Conservation (phyloP, 2,329 filamentous ascomycete genomes). For the Xylariales sp. region DNA sequence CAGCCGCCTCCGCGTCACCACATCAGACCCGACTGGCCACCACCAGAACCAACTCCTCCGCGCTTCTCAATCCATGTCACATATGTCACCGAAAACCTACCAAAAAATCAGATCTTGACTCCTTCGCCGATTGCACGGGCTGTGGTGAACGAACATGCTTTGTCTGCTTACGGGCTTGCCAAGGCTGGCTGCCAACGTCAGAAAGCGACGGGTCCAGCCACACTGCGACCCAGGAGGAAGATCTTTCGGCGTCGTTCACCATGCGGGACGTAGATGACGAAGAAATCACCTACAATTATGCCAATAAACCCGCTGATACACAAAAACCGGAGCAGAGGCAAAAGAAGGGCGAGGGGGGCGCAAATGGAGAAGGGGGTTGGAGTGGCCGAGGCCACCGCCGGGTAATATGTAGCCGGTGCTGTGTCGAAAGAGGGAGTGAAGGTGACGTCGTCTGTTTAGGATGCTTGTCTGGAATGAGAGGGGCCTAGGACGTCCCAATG, state of each 20-base stretch:
- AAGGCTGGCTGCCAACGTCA: conserved; percentile 57
- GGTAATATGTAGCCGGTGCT: conserved; percentile 75
- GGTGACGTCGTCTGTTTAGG: conserved; percentile 75
- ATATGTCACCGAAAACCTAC: conserved; percentile 74
- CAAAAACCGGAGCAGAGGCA: conserved; percentile 35
- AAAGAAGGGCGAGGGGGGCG: conserved; percentile 44
- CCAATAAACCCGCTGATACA: not conserved
- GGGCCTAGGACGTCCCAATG: conserved; percentile 46
- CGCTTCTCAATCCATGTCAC: conserved; percentile 68
- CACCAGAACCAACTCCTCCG: conserved; percentile 38
- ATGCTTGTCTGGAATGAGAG: conserved; percentile 63
- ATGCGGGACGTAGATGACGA: conserved; percentile 62
- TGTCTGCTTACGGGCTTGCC: conserved; percentile 74
- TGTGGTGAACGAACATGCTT: conserved; percentile 74
- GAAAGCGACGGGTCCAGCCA: not conserved
- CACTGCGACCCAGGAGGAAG: conserved; percentile 43
- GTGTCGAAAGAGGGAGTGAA: conserved; percentile 71
- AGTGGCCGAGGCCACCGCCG: conserved; percentile 58
- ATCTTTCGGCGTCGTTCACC: conserved; percentile 58
- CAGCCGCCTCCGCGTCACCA: conserved; percentile 19
- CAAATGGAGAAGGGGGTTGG: conserved; percentile 54
- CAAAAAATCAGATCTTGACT: conserved; percentile 73
- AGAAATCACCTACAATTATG: conserved; percentile 22
- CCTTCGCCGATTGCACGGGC: conserved; percentile 71
- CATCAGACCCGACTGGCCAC: conserved; percentile 32